Base-by-base conservation (phyloP, 306 rosid genomes). In the Lathyrus aphaca region DNA sequence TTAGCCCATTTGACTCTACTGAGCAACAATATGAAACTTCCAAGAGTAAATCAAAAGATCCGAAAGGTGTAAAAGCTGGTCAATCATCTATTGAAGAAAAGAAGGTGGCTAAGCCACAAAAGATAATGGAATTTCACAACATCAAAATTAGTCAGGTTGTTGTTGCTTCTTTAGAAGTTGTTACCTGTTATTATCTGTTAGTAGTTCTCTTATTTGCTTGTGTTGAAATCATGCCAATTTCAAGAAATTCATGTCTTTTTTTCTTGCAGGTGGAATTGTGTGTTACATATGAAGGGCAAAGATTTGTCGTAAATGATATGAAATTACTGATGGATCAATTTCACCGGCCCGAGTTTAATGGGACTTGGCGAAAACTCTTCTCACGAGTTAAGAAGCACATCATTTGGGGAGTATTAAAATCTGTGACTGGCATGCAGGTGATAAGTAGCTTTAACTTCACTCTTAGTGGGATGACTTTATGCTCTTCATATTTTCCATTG, bases 381-480 rank as follows among this genome's bases (percentile, higher is more conserved):
- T 91, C 99, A 3, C 96, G 97, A 73, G 97, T 95, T 44, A 95
- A 91, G 83, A 95, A 95, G 79, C 99, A 95, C 66, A 85, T 95
- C 77, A 95, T 95, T 49, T 95, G 99, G 99, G 97, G 99, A 77
- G 97, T 95, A 79, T 75, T 95, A 6, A 95, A 95, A 80, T 95
- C 99, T 64, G 97, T 95, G 61, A 87, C 97, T 27, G 99, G 99
- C 83, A 91, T 91, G 99, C 99, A 95, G 96, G 99, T 89, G 71
- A 71, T 62, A 29, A 40, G 44, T 77, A 58, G 55, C 29, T 30
- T 54, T 9, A 21, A 58, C 35, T 53, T 75, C 49, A 15, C 53
- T 57, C 21, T 69, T 43, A 11, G 51, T 27, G 23, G 37, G 39
- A 63, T 21, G 62, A 58, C 27, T 73, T 6, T 30, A 40, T 62